A percentile compares a stretch with the other conserved stretches of the same genome.
Evolutionary conservation across 1,139 yeast species (phyloP).

Genomic region (Entelexis paramagnoliae): DNA sequence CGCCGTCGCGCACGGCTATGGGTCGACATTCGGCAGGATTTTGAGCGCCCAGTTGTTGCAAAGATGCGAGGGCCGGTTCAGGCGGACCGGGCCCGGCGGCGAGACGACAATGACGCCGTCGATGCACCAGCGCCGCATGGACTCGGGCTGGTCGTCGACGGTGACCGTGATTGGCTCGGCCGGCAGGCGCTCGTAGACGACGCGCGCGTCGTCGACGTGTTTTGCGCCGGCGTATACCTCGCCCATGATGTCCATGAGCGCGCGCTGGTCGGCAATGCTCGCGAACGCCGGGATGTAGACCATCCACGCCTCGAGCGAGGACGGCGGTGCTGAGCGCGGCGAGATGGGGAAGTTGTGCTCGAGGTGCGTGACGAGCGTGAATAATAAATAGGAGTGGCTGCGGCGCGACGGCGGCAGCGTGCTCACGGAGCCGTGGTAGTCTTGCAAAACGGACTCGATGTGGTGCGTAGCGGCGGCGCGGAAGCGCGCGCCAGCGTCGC

Average conservation of each 20-base stretch:
- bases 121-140: conserved; percentile 32
- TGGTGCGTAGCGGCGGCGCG: conserved; percentile 49
- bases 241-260: conserved; percentile 47
- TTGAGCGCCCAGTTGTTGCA: conserved; percentile 30
- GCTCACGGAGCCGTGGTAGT: conserved; percentile 39
- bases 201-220: conserved; percentile 39
- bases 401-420: conserved; percentile 27
- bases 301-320: conserved; percentile 41
- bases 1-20: background rate
- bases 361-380: conserved; percentile 52
- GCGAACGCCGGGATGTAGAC: conserved; percentile 39
- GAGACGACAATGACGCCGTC: conserved; percentile 31
- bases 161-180: conserved; percentile 17
- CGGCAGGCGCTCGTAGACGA: conserved; percentile 26
- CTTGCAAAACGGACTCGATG: conserved; percentile 42
- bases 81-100: conserved; percentile 23
- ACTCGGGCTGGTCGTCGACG: conserved; percentile 24
- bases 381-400: conserved; percentile 56
- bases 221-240: conserved; percentile 49
- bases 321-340: conserved; percentile 50
- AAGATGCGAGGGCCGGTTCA: conserved; percentile 23
- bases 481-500: conserved; percentile 46
- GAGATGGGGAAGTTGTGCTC: conserved; percentile 66
- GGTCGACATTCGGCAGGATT: background rate
- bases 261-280: conserved; percentile 30